Conservation (phyloP, 1,284 basidiomycete genomes). For the Cystobasidium sp. region DNA sequence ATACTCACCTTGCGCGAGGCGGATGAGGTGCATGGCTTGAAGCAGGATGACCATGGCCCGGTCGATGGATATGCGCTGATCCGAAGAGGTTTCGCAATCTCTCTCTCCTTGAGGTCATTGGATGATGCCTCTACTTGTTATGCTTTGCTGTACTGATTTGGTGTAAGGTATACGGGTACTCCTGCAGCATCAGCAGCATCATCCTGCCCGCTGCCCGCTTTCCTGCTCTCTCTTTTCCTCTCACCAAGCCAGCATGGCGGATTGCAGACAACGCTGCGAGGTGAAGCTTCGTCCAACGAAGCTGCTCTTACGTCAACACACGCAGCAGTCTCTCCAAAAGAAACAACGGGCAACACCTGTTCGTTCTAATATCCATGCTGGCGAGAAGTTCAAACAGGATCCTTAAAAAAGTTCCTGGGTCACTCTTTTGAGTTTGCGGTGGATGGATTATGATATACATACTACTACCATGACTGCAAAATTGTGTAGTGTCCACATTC, state of each 20-base stretch:
- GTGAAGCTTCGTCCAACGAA: not conserved
- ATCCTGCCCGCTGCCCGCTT: not conserved
- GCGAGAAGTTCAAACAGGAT: constrained; percentile 7
- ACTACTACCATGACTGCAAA: constrained; percentile 33
- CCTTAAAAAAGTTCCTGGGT: constrained; percentile 1
- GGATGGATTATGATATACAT: not conserved
- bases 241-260: constrained; percentile 29
- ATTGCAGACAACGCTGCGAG: constrained; percentile 42
- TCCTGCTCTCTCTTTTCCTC: constrained; percentile 9
- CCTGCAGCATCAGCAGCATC: not conserved
- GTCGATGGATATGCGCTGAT: constrained; percentile 9
- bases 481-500: constrained; percentile 42
- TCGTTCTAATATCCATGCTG: not conserved
- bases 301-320: not conserved
- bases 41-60: not conserved
- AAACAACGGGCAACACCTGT: not conserved
- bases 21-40: constrained; percentile 14
- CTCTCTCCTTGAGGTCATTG: constrained; percentile 22
- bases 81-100: constrained; percentile 32
- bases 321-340: constrained; percentile 41
- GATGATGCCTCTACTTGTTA: not conserved
- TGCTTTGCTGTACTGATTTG: not conserved
- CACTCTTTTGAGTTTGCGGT: constrained; percentile 43
- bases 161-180: not conserved
- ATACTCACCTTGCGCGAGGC: constrained; percentile 24